These are phyloP conservation scores for Aegilops sharonensis DNA, from an alignment of 176 grass and related monocot species.

Conservation along the genomic window DNA sequence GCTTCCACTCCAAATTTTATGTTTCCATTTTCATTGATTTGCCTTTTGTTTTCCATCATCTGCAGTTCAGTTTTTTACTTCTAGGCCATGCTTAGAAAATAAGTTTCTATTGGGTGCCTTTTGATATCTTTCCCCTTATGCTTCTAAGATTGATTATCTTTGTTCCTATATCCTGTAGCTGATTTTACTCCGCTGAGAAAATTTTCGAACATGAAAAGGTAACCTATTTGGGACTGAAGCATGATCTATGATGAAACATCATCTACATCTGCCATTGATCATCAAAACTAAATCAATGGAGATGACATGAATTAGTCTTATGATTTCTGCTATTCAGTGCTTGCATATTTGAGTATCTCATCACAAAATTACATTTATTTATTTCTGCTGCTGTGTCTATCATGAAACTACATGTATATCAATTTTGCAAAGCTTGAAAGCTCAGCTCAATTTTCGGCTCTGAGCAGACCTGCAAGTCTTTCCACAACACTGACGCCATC, in stretches of 20 bases:
- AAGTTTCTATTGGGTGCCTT: not conserved
- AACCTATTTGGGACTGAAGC: not conserved
- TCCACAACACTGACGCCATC: too few relatives aligned
- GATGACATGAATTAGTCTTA: not conserved
- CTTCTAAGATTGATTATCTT: not conserved
- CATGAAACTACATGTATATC: not conserved
- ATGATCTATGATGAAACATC: not conserved
- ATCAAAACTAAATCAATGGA: not conserved
- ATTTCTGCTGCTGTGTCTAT: not conserved
- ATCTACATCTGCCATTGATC: not conserved
- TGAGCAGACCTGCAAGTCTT: too few relatives aligned
- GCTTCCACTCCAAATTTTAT: not conserved
- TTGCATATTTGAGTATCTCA: not conserved
- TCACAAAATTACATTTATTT: too few relatives aligned
- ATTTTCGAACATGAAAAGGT: not conserved
- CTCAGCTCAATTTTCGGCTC: too few relatives aligned
- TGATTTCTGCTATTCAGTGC: not conserved
- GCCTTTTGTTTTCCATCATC: not conserved
- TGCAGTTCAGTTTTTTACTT: not conserved
- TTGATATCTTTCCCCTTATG: not conserved
- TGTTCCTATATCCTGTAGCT: not conserved
- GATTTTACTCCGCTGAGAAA: not conserved
- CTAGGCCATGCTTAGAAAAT: not conserved
- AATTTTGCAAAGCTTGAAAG: not conserved
- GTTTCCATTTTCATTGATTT: not conserved